Base-by-base conservation (phyloP, 768 basidiomycete species). In the Pulveroboletus ravenelii region DNA sequence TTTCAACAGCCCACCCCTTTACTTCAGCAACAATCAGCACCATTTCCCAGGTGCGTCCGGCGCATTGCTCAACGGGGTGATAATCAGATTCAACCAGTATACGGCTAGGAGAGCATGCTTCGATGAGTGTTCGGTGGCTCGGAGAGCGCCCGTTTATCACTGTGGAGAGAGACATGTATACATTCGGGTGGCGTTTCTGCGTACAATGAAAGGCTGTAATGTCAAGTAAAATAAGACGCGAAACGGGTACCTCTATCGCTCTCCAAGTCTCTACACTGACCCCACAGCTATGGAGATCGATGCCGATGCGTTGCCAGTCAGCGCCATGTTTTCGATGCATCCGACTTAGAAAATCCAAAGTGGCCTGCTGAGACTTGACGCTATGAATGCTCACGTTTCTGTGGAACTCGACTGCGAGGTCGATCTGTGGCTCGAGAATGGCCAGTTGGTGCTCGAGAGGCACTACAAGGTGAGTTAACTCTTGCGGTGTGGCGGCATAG, bases 231-330 rank as follows among this genome's bases (percentile, higher is more conserved):
- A 37, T 31, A 9, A 39, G 39, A 42, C 15, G 37, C 18, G 43
- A n/a, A 53, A 47, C 47, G 48, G 62, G 46, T 70, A 84, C 92
- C 80, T 93, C 85, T 39, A 95, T 77, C 42, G 77, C 76, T 48
- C 67, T 70, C 83, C 89, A 89, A 34, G 78, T 82, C 62, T 94
- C 80, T 7, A 82, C 74, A 53, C 87, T 91, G 56, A 93, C 70
- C 0, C 91, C 89, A 62, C 92, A 97, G 41, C 87, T 90, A 66
- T 99, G 95, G 58, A 99, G 66, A 64, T 95, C 93, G 41, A 97
- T 69, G 59, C 84, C 94, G 62, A 96, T 82, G 17, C 62, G 64
- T 43, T 71, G 68, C 78, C 87, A 93, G 20, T 66, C 69, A 8
- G 71, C 65, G 6, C 81, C 79, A 48, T 87, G 74, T 61, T 76